Conservation (phyloP, 164 flowering plant genomes). For the Aristolochia contorta region DNA sequence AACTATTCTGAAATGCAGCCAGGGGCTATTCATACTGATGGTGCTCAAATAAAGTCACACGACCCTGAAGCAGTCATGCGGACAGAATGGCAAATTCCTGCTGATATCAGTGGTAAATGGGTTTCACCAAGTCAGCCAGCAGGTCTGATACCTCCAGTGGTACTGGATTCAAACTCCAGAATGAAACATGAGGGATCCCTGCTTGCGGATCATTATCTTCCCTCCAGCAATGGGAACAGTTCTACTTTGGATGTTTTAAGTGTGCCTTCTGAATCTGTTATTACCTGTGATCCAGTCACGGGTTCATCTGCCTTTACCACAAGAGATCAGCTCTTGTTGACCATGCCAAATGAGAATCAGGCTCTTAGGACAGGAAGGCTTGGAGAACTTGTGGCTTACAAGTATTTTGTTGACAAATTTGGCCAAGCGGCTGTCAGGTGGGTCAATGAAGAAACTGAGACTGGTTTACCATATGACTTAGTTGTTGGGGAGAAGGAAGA, state of each 20-base stretch:
- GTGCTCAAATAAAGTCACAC: constrained; percentile 3
- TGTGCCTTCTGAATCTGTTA: constrained; percentile 17
- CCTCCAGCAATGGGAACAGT: constrained; percentile 3
- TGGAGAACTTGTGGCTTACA: constrained; percentile 70
- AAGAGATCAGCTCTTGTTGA: constrained; percentile 35
- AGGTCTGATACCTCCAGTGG: constrained; percentile 4
- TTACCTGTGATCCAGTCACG: constrained; percentile 3
- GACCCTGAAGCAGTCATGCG: constrained; percentile 6
- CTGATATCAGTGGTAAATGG: constrained; percentile 20
- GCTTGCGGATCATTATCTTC: constrained; percentile 1
- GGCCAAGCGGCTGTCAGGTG: constrained; percentile 42
- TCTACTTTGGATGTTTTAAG: constrained; percentile 6
- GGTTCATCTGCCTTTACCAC: constrained; percentile 11
- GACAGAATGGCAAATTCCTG: constrained; percentile 9
- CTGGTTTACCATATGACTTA: constrained; percentile 81
- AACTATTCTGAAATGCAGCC: constrained; percentile 27
- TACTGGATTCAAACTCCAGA: constrained; percentile 11
- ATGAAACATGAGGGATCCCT: constrained; percentile 9
- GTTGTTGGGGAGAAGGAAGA: constrained; percentile 31
- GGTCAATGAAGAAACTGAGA: constrained; percentile 68
- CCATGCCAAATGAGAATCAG: constrained; percentile 32
- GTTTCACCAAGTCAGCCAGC: constrained; percentile 20
- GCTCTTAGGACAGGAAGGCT: constrained; percentile 49
- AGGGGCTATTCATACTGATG: constrained; percentile 6
- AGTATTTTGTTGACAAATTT: constrained; percentile 34